Evolutionary conservation across 2,329 filamentous ascomycete genomes (phyloP), one percentile per base, ranked within the genome.

Genomic region (Colletotrichum sp.): DNA sequence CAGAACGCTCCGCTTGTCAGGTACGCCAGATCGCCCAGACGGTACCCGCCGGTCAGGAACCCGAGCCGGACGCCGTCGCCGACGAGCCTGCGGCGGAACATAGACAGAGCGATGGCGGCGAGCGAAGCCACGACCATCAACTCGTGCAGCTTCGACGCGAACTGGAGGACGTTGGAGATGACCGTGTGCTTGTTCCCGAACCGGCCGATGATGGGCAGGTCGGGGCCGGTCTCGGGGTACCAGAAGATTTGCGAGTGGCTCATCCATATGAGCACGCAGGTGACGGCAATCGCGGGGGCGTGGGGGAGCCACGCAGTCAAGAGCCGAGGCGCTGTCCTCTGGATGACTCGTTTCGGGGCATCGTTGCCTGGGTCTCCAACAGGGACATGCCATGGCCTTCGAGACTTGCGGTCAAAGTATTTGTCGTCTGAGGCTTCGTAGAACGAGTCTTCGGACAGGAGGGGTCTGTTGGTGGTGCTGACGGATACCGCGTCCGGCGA

Each of bases 11-110:
- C 24, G 63, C 63, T 68, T 0, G 52, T 32, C 24, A 72, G 71
- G 28, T 72, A 72, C 12, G 64, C 55, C 18, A 72, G 6, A 24
- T 72, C 71, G 12, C 71, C 71, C 3, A 72, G 39, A 13, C 71
- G 71, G 30, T 72, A 72, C 32, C 71, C 71, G 30, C 63, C 71
- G 8, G 71, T 72, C 10, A 72, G 49, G 34, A 72, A 68, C 4
- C 71, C 71, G 21, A 66, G 39, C 1, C 60, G 71, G 32, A 72
- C 44, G 8, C 71, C 71, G 12, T 44, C 26, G 0, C 71, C 44
- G 5, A 68, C 44, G 3, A 72, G 36, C 16, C 71, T 36, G 12
- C 71, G 44, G 7, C 36, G 55, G 52, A 57, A 68, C 30, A 62
- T 66, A 2, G 63, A 55, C 16, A 68, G 18, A 16, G 71, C 32